These are phyloP conservation scores for Calonectria pteridis DNA, from an alignment of 2,329 filamentous ascomycete species.

Conservation along the genomic window DNA sequence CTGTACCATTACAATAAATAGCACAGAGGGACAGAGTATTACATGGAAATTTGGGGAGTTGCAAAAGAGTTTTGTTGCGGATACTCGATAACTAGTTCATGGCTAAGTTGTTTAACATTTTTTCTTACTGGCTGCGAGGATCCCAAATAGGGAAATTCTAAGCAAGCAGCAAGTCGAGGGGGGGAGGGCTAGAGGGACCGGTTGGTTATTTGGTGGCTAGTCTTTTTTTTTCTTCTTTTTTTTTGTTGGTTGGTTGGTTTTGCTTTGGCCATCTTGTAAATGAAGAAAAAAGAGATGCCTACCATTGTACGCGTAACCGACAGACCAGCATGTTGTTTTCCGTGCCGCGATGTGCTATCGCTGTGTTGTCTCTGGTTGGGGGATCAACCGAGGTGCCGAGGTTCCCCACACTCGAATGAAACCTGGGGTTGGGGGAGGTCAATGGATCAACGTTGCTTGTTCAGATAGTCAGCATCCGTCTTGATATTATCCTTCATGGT, in stretches of 20 bases:
- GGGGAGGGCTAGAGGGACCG: neutral
- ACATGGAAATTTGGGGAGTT: conserved; percentile 3
- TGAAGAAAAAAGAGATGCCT: neutral
- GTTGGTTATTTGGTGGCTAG: neutral
- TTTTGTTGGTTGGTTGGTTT: neutral
- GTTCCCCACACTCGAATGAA: conserved; percentile 42
- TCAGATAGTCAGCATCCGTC: neutral
- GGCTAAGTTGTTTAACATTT: neutral
- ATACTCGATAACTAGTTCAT: conserved; percentile 2
- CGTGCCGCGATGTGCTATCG: neutral
- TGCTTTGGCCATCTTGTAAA: neutral
- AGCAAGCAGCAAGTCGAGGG: neutral
- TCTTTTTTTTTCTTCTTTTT: neutral
- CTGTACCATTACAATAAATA: conserved; percentile 13
- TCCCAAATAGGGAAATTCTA: neutral
- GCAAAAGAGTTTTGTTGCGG: neutral
- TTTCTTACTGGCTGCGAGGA: neutral
- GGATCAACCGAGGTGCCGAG: conserved; percentile 45
- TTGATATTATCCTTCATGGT: neutral
- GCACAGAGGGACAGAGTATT: conserved; percentile 4
- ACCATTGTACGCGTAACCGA: neutral
- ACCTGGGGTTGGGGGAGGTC: conserved; percentile 31
- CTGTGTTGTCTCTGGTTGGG: neutral
- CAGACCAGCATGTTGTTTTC: neutral
- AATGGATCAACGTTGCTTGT: neutral